Evolutionary conservation across 495 filamentous ascomycete genomes (phyloP), one percentile per base, ranked within the genome.

Genomic region (Penicillium herquei): DNA sequence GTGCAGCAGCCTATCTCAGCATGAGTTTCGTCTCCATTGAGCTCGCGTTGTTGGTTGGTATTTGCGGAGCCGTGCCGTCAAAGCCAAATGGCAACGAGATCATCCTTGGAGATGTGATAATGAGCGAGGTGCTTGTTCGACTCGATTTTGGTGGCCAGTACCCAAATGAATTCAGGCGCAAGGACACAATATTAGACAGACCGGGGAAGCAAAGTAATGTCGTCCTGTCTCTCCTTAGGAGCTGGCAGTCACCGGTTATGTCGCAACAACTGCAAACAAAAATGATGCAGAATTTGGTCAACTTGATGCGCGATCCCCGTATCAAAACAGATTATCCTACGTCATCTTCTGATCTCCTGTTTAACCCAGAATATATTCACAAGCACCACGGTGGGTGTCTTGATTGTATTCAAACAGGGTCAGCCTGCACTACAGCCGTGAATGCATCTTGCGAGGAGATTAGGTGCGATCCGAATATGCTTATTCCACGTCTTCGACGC

Each of bases 1-100:
- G 39, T 2, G 37, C 61, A 21, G 48, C 45, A 13, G 34, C 57
- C 12, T 46, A 37, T 16, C 18, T 61, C 5, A 35, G 46, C 12
- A 33, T 18, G 11, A 61, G 57, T 26, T 64, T 54, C 48, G n/a
- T 35, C 11, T 21, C 33, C 16, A 12, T 64, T 11, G 31, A 45
- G 3, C 34, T 61, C n/a, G 57, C 43, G 11, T 39, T 64, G 21
- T 34, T 64, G 0, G 43, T 46, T 46, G 43, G 43, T 13, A 13
- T 46, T 12, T 46, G 43, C 26, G 43, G 43, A 1, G 21, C 21
- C 21, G 21, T 26, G 21, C 21, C 21, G 21, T 11, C 3, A 2
- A 18, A 3, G 7, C 43, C 43, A 21, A 17, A 18, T 21, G 18
- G 5, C 12, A 5, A 30, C 1, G 43, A 46, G 6, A 30, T 46